Evolutionary conservation across 2,329 filamentous ascomycete species (phyloP), one percentile per base, ranked within the genome.

Genomic region (Apiospora saccharicola): DNA sequence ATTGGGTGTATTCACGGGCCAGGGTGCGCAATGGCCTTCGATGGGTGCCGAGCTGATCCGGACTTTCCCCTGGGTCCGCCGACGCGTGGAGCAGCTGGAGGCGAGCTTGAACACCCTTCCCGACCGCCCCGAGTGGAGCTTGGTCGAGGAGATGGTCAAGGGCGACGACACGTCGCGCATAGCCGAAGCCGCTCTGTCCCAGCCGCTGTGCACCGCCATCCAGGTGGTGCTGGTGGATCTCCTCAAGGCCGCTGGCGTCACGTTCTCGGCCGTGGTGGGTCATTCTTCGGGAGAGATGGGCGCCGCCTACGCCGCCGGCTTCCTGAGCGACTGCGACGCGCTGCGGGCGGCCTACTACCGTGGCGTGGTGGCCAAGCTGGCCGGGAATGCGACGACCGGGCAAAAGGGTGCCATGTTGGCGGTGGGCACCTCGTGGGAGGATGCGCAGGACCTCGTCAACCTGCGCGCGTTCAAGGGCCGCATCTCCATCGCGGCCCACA

Each of bases 201-300:
- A 83, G 71, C 80, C 83, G 8, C 76, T 81, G 8, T 83, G 80
- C 71, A 84, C 82, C 0, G 84, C 83, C 0, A 71, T 86, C 1
- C 85, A 86, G 73, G 74, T 86, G 5, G 78, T 81, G 1, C 72
- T 86, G 1, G 77, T 83, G 3, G 78, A 82, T 10, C 71, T 79
- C 1, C 74, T 82, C 12, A 71, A 71, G 0, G 72, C 76, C 0
- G 81, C 81, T 6, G 81, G 81, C 3, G 71, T 87, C 24, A 64
- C 70, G 0, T 80, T 84, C 7, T 49, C 72, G 1, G 80, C 79
- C 1, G 84, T 85, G 0, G 80, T 86, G 3, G 86, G 86, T 2
- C 86, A 88, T 74, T 87, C 85, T 0, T 85, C 83, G 0, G 86
- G 86, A 1, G 86, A 88, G 74, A 87, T 88, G 22, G 85, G 78